phyloP scores from a whole-genome alignment of 208 protist species.

The Balamuthia mandrillaris region DNA sequence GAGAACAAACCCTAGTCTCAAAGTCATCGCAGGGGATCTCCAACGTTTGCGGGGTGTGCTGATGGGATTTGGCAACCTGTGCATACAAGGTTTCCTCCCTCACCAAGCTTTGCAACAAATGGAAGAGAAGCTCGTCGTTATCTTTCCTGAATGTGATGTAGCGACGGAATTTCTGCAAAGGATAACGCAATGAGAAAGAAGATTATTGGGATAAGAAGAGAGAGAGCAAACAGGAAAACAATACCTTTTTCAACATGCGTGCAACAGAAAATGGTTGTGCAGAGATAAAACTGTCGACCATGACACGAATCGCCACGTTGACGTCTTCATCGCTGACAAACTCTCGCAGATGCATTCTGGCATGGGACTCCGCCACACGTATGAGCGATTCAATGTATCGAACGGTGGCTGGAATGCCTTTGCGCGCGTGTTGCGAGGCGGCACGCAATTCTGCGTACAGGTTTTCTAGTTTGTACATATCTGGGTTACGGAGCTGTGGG shows the following conservation, averaged over 20 bases:
- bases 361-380: conserved; percentile 95
- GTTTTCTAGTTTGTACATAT: conserved; percentile 86
- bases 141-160: conserved; percentile 74
- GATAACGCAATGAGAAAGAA: background rate
- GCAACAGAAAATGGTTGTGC: conserved; percentile 83
- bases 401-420: conserved; percentile 74
- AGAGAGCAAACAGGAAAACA: conserved; percentile 39
- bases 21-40: background rate
- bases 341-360: conserved; percentile 89
- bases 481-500: conserved; percentile 85
- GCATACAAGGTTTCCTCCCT: conserved; percentile 25
- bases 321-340: conserved; percentile 93
- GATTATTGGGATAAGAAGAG: background rate
- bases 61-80: too few species aligned
- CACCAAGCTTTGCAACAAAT: conserved; percentile 61
- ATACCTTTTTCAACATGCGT: conserved; percentile 50
- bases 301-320: conserved; percentile 93
- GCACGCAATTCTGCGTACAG: conserved; percentile 95
- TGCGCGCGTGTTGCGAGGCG: conserved; percentile 63
- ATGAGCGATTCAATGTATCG: conserved; percentile 98
- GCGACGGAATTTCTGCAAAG: conserved; percentile 48
- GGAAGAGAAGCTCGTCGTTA: conserved; percentile 72
- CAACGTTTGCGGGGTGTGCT: background rate
- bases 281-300: conserved; percentile 96
- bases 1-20: background rate